Base-by-base conservation (phyloP, 768 basidiomycete genomes). In the Mycena rosella region DNA sequence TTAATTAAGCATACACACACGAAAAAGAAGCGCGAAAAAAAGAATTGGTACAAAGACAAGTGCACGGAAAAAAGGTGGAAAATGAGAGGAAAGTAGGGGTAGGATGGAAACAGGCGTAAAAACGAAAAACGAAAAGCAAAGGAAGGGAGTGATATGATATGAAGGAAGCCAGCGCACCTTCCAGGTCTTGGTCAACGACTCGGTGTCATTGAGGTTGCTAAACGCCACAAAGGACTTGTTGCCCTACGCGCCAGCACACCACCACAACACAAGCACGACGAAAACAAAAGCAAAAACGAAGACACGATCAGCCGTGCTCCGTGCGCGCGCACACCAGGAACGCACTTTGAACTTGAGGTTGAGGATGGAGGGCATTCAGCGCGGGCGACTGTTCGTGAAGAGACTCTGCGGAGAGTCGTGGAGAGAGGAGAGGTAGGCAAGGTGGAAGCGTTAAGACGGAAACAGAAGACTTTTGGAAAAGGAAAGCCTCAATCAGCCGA, bases 141-240 rank as follows among this genome's bases (percentile, higher is more conserved):
- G n/a, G n/a, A n/a, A n/a, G n/a, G n/a, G n/a, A n/a, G n/a, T n/a
- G n/a, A n/a, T n/a, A n/a, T n/a, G n/a, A n/a, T n/a, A n/a, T n/a
- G n/a, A n/a, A n/a, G n/a, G n/a, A n/a, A n/a, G n/a, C n/a, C n/a
- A 8, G 38, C 38, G 20, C 5, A 92, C 94, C 87, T 95, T 95
- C 94, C 94, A 96, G 73, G 94, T 96, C 85, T 90, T 93, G 57
- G 94, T 93, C 78, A 96, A 83, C 64, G 93, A 87, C 78, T 96
- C 94, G 59, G 88, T 84, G 82, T 96, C 94, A 82, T 87, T 82
- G 81, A 96, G 87, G 82, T 95, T 94, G 79, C 91, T 92, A 83
- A 96, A 96, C 68, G 94, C 93, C 79, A 95, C 92, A 79, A 96
- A 96, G 78, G 94, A 95, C 85, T 95, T 96, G 89, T 96, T 96